Base-by-base conservation (phyloP, 75 land plant species). In the Selaginella tamariscina region DNA sequence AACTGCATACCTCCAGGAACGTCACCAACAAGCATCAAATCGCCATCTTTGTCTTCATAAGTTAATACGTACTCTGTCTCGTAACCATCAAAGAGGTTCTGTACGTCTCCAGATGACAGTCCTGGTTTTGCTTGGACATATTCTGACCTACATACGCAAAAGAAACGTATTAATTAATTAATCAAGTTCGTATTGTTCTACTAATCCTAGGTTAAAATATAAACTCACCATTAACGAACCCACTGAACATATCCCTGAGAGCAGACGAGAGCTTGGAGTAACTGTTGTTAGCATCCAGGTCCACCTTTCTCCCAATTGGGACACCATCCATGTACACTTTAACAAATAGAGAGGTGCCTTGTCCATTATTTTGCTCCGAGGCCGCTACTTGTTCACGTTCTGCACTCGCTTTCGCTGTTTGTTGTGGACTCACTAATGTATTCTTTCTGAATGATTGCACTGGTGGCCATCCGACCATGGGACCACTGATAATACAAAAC, bases 201-300 rank as follows among this genome's bases (percentile, higher is more conserved):
- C 49, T 5, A 15, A 39, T 39, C 49, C 15, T 5, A 39, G 15
- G 49, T 15, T 5, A 39, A 39, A 39, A 15, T 39, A 39, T n/a
- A n/a, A n/a, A 15, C 49, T 39, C 49, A 59, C 62, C 62, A 5
- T 9, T 26, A 5, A 59, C 26, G 54, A 85, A 83, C 71, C 85
- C 73, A 68, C 81, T 83, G 71, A 87, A 87, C 90, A 87, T 84
- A 62, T 87, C 82, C 71, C 82, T 82, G 9, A 87, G 74, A 31
- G 90, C 84, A 28, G 79, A 72, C 0, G 84, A 81, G 31, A 87
- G 84, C 21, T 82, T 82, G 55, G 32, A 66, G 30, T 87, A 87
- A 55, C 77, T 78, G 56, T 31, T 39, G 73, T 84, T 81, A 24
- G 31, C 33, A 68, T 80, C 82, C 56, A 87, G 80, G 26, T 84